Evolutionary conservation across 202 grass and related monocot genomes (phyloP).

Genomic region (Miscanthus sacchariflorus): DNA sequence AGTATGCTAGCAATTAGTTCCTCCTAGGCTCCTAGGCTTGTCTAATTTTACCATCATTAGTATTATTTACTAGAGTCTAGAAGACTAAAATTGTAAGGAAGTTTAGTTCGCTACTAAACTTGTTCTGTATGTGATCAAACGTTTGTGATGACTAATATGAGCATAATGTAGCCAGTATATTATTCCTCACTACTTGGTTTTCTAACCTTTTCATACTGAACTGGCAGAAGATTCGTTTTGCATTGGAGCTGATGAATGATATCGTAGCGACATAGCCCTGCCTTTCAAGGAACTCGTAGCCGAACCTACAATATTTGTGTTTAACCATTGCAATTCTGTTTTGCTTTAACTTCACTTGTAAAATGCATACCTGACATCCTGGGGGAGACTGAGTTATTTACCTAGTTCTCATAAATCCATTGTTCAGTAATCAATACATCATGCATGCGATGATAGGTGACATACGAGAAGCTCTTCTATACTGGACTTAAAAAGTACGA

Average conservation of each 20-base stretch:
- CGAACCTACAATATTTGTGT: conserved; percentile 4
- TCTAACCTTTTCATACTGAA: conserved; percentile 5
- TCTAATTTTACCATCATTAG: too few relatives aligned
- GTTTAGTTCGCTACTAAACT: not conserved
- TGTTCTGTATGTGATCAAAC: not conserved
- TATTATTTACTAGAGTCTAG: not conserved
- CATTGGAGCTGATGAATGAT: not conserved
- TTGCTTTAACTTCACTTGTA: conserved; percentile 3
- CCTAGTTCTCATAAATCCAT: not conserved
- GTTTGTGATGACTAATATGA: not conserved
- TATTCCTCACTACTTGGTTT: conserved; percentile 12
- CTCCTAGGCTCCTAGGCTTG: too few relatives aligned
- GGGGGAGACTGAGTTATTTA: conserved; percentile 4
- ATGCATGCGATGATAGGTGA: not conserved
- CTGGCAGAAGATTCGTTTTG: not conserved
- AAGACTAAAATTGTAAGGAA: conserved; percentile 9
- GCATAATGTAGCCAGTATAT: not conserved
- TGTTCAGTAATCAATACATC: conserved; percentile 4
- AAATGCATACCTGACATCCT: not conserved
- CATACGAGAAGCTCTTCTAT: not conserved
- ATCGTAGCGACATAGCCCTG: too few relatives aligned
- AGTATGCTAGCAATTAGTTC: too few relatives aligned
- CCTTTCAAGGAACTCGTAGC: not conserved
- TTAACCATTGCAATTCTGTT: not conserved
- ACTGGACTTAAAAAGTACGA: conserved; percentile 9